phyloP scores from a whole-genome alignment of 495 filamentous ascomycete species.

The Penicillium waksmanii region DNA sequence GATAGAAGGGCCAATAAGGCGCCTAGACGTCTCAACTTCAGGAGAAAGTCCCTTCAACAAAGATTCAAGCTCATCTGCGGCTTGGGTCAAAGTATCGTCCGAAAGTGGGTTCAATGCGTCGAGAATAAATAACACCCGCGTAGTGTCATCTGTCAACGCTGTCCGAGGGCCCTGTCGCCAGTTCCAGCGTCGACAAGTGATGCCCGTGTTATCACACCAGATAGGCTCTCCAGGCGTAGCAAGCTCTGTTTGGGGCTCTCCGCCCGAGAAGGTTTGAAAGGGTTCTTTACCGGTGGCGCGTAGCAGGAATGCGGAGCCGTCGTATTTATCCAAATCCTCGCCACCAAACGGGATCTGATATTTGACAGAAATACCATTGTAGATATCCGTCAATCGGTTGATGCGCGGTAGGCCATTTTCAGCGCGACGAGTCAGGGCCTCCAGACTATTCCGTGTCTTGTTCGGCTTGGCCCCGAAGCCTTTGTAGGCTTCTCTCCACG shows the following conservation, averaged over 20 bases:
- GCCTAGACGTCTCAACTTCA: constrained; percentile 10
- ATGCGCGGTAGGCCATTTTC: constrained; percentile 34
- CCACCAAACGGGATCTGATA: constrained; percentile 38
- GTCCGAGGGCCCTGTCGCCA: constrained; percentile 37
- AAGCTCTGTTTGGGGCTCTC: constrained; percentile 24
- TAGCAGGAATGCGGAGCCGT: constrained; percentile 31
- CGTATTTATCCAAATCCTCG: constrained; percentile 40
- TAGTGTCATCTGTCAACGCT: constrained; percentile 32
- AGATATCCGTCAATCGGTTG: constrained; percentile 41
- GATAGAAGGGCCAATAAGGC: constrained; percentile 5
- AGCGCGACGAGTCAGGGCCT: constrained; percentile 36
- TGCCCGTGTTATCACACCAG: constrained; percentile 36
- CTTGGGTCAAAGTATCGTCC: constrained; percentile 9
- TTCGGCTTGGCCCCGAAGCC: constrained; percentile 29
- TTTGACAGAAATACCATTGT: constrained; percentile 41
- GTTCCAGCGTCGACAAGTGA: constrained; percentile 40
- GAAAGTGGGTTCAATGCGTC: constrained; percentile 27
- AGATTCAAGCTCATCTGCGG: constrained; percentile 24
- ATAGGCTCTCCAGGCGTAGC: constrained; percentile 31
- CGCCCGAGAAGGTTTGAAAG: constrained; percentile 30
- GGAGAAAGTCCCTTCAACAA: constrained; percentile 16
- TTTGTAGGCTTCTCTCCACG: constrained; percentile 31
- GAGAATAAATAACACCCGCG: constrained; percentile 31
- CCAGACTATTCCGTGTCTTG: constrained; percentile 33
- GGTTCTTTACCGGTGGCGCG: constrained; percentile 33